Evolutionary conservation across 1,284 basidiomycete genomes (phyloP).

Genomic region (Rhodotorula sp.): DNA sequence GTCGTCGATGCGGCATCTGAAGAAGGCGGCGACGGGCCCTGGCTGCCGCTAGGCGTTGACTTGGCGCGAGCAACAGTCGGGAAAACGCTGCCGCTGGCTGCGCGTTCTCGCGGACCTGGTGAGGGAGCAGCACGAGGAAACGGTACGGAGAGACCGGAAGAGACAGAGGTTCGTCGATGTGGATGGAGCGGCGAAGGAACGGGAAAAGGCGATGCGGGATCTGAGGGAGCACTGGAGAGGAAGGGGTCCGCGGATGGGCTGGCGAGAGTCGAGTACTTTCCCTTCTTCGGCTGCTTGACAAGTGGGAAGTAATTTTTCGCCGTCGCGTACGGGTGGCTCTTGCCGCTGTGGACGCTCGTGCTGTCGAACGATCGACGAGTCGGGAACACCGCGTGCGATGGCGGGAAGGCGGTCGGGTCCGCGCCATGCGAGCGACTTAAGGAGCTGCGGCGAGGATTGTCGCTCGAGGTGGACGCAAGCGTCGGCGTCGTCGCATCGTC

Average conservation of each 20-base stretch:
- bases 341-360: background rate
- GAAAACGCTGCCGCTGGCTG: conserved; percentile 3
- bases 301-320: conserved; percentile 20
- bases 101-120: no score
- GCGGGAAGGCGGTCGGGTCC: background rate
- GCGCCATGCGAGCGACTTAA: background rate
- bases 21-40: background rate
- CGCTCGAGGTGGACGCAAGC: background rate
- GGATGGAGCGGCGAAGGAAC: background rate
- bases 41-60: background rate
- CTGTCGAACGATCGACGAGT: background rate
- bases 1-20: background rate
- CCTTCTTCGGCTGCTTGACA: background rate
- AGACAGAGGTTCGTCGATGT: background rate
- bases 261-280: background rate
- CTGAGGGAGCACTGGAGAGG: background rate
- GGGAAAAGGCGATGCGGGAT: background rate
- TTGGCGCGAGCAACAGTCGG: background rate
- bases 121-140: background rate
- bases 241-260: background rate
- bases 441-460: background rate
- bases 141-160: background rate
- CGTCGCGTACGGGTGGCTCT: background rate
- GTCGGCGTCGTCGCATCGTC: background rate
- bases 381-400: background rate